These are phyloP conservation scores for Inga oerstediana DNA, from an alignment of 306 rosid genomes.

Conservation along the genomic window DNA sequence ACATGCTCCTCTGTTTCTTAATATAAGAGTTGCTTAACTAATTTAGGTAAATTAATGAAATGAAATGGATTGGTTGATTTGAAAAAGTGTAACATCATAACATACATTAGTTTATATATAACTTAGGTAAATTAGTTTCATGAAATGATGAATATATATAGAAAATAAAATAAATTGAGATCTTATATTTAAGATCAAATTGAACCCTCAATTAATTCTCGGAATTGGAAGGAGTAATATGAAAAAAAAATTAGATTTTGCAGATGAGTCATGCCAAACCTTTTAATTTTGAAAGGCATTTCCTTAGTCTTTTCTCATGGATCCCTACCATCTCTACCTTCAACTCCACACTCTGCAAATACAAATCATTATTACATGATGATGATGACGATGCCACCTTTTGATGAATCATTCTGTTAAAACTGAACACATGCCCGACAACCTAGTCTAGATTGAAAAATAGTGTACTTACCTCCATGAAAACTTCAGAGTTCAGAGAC, in stretches of 20 bases:
- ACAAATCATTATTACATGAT: background rate
- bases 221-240: background rate
- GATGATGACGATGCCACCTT: background rate
- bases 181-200: too few relatives aligned
- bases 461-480: background rate
- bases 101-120: too few relatives aligned
- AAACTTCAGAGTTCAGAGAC: background rate
- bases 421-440: background rate
- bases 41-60: too few relatives aligned
- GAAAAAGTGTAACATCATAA: too few relatives aligned
- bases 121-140: too few relatives aligned
- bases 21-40: too few relatives aligned
- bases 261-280: conserved; percentile 34
- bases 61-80: too few relatives aligned
- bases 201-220: too few relatives aligned
- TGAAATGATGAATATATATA: too few relatives aligned
- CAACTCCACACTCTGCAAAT: conserved; percentile 72
- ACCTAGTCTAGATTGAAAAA: background rate
- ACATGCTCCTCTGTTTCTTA: too few relatives aligned
- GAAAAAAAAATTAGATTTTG: background rate
- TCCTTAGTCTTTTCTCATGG: conserved; percentile 86
- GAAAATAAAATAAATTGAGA: too few relatives aligned
- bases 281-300: conserved; percentile 75
- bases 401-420: background rate
- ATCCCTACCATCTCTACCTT: conserved; percentile 95